A percentile compares a stretch with the other conserved stretches of the same genome.
Evolutionary conservation across 108 stramenopile species (phyloP).

Genomic region (Conticribra weissflogii): DNA sequence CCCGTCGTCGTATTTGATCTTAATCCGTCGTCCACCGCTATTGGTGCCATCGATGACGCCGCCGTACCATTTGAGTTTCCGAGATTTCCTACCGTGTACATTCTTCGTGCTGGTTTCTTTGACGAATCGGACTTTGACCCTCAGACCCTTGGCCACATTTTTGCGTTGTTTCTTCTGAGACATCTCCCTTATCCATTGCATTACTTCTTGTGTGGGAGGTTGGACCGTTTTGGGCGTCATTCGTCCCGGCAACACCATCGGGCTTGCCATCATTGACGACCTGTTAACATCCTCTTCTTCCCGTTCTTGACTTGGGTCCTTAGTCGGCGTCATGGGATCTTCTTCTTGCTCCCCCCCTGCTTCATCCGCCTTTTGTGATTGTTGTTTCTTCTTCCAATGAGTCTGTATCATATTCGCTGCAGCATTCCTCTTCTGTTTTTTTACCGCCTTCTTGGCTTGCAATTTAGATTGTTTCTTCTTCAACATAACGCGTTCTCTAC

Average conservation of each 20-base stretch:
- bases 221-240: constrained; percentile 52
- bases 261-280: background rate
- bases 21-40: constrained; percentile 59
- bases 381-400: constrained; percentile 65
- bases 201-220: constrained; percentile 56
- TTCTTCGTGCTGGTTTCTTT: constrained; percentile 43
- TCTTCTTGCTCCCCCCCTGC: background rate
- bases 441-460: constrained; percentile 4
- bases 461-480: constrained; percentile 32
- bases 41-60: constrained; percentile 60
- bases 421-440: constrained; percentile 38
- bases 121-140: constrained; percentile 81
- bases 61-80: constrained; percentile 81
- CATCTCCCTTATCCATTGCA: constrained; percentile 48
- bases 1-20: constrained; percentile 87
- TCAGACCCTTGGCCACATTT: constrained; percentile 50
- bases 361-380: background rate
- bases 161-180: constrained; percentile 48
- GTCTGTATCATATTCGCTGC: constrained; percentile 67
- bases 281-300: background rate
- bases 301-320: too few relatives aligned
- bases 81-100: constrained; percentile 47
- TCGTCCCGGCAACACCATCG: background rate
- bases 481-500: background rate
- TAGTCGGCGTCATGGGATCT: too few relatives aligned